Base-by-base conservation (phyloP, 2,329 filamentous ascomycete species). In the Pseudogymnoascus sp. region DNA sequence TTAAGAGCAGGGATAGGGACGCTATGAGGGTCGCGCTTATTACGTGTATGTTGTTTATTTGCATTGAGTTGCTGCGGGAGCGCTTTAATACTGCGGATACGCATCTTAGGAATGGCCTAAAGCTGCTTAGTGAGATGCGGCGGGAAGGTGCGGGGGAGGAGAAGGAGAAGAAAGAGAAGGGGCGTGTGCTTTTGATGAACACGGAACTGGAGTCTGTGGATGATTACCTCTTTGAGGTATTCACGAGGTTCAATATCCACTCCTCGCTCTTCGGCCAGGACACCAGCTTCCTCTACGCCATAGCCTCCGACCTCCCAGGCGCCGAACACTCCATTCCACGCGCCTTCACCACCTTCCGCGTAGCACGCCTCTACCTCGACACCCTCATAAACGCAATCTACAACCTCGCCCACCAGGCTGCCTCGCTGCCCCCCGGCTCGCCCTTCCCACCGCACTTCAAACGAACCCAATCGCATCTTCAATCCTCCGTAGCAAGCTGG, bases 1-100 rank as follows among this genome's bases (percentile, higher is more conserved):
- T 76, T 47, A 74, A 74, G 63, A 67, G 66, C 1, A 71, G 63
- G 40, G 61, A 70, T 59, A 66, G 70, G 3, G 72, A 63, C 17
- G 69, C 71, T 13, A 67, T 69, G 67, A 24, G 71, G 39, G 69
- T 70, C 2, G 71, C 74, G 3, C 66, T 82, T 9, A 70, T 81
- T 2, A 76, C 78, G 4, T 81, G 79, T 63, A 67, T 81, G 0
- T 70, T 82, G 15, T 81, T 82, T 64, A 77, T 79, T 29, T 81
- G 79, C 65, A 76, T 83, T 60, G 81, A 83, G 69, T 79, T 80
- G 65, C 73, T 83, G 63, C 78, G 80, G 36, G 76, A 76, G 1
- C 71, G 73, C 15, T 76, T 74, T 37, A 64, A 66, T 5, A 67
- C 72, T 0, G 76, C 72, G 10, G 72, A 74, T 31, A 65, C 67